Evolutionary conservation across 31 red algal species (phyloP).

Genomic region (Porphyra umbilicalis): DNA sequence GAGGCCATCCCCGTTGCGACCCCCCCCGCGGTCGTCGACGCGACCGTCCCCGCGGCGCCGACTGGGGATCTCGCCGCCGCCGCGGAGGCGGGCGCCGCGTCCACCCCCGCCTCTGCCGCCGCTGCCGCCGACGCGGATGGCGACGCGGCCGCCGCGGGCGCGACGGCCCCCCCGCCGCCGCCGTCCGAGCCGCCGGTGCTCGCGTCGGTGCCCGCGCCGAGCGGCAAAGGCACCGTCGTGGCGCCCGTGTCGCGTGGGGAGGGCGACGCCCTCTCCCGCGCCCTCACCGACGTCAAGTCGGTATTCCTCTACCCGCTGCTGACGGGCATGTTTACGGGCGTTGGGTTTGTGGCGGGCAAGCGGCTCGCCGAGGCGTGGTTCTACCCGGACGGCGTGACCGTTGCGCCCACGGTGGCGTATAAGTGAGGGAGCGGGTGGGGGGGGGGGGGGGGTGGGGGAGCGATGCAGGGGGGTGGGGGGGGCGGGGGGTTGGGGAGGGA

Average conservation of each 20-base stretch:
- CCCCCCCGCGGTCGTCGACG: not conserved
- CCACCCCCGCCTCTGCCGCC: too few species aligned
- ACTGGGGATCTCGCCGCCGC: not conserved
- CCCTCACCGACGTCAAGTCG: constrained; percentile 32
- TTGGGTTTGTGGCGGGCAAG: constrained; percentile 70
- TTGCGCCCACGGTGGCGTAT: constrained; percentile 1
- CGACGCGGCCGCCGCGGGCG: not conserved
- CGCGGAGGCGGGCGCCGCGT: not conserved
- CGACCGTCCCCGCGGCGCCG: not conserved
- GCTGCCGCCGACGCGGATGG: not conserved
- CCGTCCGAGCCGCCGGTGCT: not conserved
- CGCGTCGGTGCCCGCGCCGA: not conserved
- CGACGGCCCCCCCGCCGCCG: not conserved
- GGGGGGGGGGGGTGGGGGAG: too few species aligned
- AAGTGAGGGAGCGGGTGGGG: too few species aligned
- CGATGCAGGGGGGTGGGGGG: too few species aligned
- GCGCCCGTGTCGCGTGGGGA: not conserved
- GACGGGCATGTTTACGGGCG: constrained; percentile 77
- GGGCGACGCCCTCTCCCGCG: not conserved
- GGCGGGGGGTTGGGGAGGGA: too few species aligned
- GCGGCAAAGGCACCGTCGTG: not conserved
- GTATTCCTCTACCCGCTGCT: constrained; percentile 73
- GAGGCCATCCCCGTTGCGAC: not conserved
- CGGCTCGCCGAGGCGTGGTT: constrained; percentile 63
- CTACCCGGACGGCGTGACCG: constrained; percentile 16